Evolutionary conservation across 1,284 basidiomycete species (phyloP), one percentile per base, ranked within the genome.

Genomic region (Exobasidium rhododendri): DNA sequence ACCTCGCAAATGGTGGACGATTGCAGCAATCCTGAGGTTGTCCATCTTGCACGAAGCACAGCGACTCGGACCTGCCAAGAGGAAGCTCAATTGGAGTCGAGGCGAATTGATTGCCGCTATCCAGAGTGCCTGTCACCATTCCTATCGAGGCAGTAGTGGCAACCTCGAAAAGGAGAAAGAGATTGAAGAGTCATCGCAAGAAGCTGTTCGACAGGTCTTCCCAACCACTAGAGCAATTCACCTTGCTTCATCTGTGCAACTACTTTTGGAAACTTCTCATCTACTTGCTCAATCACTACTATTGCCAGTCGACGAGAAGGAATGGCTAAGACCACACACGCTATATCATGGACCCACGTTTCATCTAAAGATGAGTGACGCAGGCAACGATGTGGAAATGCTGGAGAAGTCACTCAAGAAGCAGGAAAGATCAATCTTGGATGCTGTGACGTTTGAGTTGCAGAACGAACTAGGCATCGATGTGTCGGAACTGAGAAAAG

Each of bases 281-380:
- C 11, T 35, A 11, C 7, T 60, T 26, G 31, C 26, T 1, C 58
- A 57, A 35, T 3, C 54, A 28, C 30, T 60, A 40, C 30, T 60
- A 11, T 44, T 60, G 26, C n/a, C 32, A 28, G 14, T 17, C 11
- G 28, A 30, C 11, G 56, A 22, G n/a, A 35, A 56, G n/a, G 46
- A 62, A 28, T n/a, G 35, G 35, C n/a, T 13, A 0, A 5, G 5
- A 40, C 59, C 59, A 13, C 45, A 58, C 17, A 45, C 56, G 7
- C 54, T 58, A n/a, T 54, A 35, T 30, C 29, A 58, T 35, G 61
- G 61, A 22, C 61, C 61, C 10, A 26, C 45, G 11, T 62, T 62
- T 30, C 61, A 62, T 20, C 13, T 50, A n/a, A 30, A 49, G 24
- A 35, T 62, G 40, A 49, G 24, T 4, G 32, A 58, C 3, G 57